Evolutionary conservation across 108 stramenopile genomes (phyloP).

Genomic region (Aurantiochytrium sp.): DNA sequence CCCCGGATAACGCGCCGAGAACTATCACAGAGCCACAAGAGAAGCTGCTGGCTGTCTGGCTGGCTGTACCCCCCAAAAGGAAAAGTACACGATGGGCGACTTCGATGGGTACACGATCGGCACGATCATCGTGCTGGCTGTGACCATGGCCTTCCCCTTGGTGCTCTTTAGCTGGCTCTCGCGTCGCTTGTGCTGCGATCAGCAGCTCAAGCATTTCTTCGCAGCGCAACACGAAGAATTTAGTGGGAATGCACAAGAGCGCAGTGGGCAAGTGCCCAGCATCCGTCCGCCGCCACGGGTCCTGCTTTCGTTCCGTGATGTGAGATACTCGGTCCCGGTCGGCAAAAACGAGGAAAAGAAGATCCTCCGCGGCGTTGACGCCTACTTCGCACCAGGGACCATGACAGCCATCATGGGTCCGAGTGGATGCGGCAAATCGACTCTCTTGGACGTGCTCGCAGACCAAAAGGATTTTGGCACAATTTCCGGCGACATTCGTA

Average conservation of each 20-base stretch:
- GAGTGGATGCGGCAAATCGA: slow-evolving; percentile 14
- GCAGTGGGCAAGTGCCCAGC: neutral
- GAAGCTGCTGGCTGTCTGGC: no score
- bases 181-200: neutral
- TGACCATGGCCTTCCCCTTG: neutral
- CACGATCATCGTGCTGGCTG: neutral
- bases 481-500: neutral
- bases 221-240: neutral
- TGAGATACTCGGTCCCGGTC: neutral
- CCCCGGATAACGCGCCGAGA: no score
- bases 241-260: neutral
- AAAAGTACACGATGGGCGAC: neutral
- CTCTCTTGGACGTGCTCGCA: slow-evolving; percentile 14
- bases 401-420: slow-evolving; percentile 22
- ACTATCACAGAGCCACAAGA: no score
- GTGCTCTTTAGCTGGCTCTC: neutral
- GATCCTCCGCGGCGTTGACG: slow-evolving; percentile 1
- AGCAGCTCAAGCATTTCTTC: neutral
- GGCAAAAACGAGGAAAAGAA: neutral
- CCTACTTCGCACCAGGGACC: neutral
- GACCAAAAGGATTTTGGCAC: slow-evolving; percentile 10
- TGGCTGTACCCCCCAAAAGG: neutral
- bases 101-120: neutral
- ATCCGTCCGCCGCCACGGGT: neutral
- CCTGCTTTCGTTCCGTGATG: neutral